phyloP scores from a whole-genome alignment of 805 yeast species.

The Candida lessepsii region DNA sequence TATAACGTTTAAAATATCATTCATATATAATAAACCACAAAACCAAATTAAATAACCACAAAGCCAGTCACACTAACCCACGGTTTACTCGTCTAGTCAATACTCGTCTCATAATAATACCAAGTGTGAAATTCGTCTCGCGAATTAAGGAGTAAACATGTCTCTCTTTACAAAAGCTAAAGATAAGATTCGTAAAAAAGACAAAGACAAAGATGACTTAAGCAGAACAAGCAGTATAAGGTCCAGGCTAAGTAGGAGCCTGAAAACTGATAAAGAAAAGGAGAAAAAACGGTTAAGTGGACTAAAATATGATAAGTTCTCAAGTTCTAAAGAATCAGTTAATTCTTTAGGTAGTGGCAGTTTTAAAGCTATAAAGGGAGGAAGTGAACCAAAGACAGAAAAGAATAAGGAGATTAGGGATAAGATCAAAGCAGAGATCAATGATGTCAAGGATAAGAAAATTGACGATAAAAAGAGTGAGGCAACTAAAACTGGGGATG shows the following conservation, averaged over 20 bases:
- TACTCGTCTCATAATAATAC: too few relatives aligned
- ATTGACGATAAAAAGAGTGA: not conserved
- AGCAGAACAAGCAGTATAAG: slow-evolving; percentile 10
- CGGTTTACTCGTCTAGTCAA: not conserved
- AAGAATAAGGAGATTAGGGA: slow-evolving; percentile 1
- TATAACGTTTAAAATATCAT: too few relatives aligned
- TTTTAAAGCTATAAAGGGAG: not conserved
- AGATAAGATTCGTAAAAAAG: slow-evolving; percentile 13
- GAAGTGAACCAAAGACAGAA: not conserved
- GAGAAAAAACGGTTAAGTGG: slow-evolving; percentile 19
- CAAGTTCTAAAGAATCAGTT: slow-evolving; percentile 10
- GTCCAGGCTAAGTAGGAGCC: slow-evolving; percentile 7
- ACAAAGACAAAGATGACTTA: slow-evolving; percentile 7
- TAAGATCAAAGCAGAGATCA: not conserved
- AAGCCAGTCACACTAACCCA: too few relatives aligned
- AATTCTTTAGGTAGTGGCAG: slow-evolving; percentile 1
- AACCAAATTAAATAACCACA: too few relatives aligned
- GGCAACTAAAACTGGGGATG: slow-evolving; percentile 1
- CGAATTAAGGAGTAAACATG: slow-evolving; percentile 8
- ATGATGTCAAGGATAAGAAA: slow-evolving; percentile 4
- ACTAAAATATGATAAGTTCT: slow-evolving; percentile 10
- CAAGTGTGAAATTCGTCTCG: slow-evolving; percentile 5
- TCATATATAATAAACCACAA: too few relatives aligned
- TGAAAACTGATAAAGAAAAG: slow-evolving; percentile 9
- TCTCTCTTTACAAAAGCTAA: slow-evolving; percentile 15